A percentile compares a stretch with the other conserved stretches of the same genome.
Conservation (phyloP, 306 rosid genomes). For the Castanea mollissima region DNA sequence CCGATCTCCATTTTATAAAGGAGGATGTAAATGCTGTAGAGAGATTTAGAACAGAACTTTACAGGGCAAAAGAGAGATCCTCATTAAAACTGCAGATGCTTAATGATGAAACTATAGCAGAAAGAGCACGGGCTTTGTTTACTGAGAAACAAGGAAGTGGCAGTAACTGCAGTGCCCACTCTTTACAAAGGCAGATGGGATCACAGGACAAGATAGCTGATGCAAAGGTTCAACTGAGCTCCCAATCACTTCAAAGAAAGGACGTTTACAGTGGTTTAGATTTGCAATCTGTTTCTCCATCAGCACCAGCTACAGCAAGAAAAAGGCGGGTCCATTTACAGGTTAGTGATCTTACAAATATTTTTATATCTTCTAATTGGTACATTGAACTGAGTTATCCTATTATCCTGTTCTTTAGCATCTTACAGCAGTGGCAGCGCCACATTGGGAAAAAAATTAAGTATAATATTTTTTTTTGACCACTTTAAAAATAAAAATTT, state of each 20-base stretch:
- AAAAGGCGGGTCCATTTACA: slow-evolving; percentile 86
- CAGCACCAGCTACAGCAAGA: slow-evolving; percentile 65
- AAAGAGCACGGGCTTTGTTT: slow-evolving; percentile 61
- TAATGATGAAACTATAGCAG: slow-evolving; percentile 54
- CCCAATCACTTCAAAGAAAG: slow-evolving; percentile 54
- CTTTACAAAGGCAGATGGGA: slow-evolving; percentile 55
- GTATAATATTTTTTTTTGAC: too few species aligned
- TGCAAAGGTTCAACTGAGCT: slow-evolving; percentile 52
- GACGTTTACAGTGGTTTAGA: slow-evolving; percentile 69
- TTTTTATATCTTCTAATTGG: slow-evolving; percentile 6
- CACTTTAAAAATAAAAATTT: too few species aligned
- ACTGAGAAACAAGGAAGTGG: slow-evolving; percentile 56
- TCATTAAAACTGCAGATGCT: slow-evolving; percentile 60
- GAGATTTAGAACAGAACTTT: slow-evolving; percentile 77
- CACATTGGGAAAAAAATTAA: too few species aligned
- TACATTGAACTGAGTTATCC: neutral
- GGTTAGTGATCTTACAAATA: slow-evolving; percentile 36
- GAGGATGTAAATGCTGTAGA: slow-evolving; percentile 82
- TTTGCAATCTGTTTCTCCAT: slow-evolving; percentile 55
- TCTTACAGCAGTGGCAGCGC: neutral
- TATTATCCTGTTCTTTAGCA: neutral
- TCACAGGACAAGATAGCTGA: slow-evolving; percentile 63
- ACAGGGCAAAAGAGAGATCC: slow-evolving; percentile 54
- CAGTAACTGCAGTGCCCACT: slow-evolving; percentile 47
- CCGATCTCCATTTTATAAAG: slow-evolving; percentile 83